Conservation (phyloP, 176 grass and related monocot species). For the Dactylis glomerata region DNA sequence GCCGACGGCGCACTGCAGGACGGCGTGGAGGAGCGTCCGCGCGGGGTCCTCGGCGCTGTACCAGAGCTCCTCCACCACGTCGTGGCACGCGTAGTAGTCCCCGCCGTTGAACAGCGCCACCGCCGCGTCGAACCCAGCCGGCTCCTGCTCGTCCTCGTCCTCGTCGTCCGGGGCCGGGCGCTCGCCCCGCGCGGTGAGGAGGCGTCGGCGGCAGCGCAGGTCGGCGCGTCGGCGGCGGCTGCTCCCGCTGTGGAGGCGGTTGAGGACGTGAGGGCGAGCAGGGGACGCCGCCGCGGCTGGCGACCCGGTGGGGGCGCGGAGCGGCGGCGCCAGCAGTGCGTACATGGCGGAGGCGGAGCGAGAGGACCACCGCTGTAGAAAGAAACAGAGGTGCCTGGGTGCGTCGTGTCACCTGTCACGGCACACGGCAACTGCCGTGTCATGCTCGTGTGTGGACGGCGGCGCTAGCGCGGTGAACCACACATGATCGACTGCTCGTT, state of each 20-base stretch:
- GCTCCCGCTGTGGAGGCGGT: neutral
- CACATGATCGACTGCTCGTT: neutral
- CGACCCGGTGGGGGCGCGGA: neutral
- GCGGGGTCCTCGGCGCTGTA: conserved; percentile 66
- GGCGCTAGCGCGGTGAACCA: neutral
- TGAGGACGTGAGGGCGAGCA: neutral
- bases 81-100: conserved; percentile 79
- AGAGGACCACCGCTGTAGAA: neutral
- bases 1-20: conserved; percentile 81
- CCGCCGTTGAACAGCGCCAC: conserved; percentile 76
- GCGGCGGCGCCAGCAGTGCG: neutral
- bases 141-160: neutral
- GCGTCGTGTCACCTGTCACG: neutral
- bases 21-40: conserved; percentile 69
- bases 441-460: neutral
- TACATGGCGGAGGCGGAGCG: neutral
- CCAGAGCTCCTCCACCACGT: conserved; percentile 93
- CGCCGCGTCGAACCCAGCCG: conserved; percentile 47
- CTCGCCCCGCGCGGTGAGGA: conserved; percentile 48
- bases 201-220: conserved; percentile 46
- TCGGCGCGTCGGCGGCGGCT: neutral
- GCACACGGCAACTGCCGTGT: neutral
- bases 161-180: neutral
- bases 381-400: neutral
- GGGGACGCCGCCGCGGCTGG: neutral